Conservation (phyloP, 495 filamentous ascomycete species). For the Penicillium verhagenii region DNA sequence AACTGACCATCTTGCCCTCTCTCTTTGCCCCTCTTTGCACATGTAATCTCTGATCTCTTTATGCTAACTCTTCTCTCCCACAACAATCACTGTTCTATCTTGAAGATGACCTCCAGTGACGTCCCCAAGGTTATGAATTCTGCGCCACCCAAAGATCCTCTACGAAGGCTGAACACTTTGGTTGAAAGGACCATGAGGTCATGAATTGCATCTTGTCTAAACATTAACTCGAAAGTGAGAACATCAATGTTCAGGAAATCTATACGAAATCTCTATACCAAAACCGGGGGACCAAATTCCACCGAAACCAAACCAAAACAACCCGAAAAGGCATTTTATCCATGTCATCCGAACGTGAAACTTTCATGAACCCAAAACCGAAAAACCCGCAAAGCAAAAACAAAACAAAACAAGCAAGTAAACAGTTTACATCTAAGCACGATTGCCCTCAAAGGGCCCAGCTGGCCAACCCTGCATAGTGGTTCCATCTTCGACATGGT, state of each 20-base stretch:
- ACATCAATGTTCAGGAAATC: background rate
- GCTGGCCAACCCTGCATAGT: conserved; percentile 52
- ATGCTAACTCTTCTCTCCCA: no score
- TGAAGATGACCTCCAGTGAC: no score
- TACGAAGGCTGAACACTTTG: no score
- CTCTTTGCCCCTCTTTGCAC: no score
- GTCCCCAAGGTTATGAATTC: no score
- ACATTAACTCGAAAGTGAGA: background rate
- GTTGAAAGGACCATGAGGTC: background rate
- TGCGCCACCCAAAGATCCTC: no score
- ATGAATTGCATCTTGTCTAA: background rate
- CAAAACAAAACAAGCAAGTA: background rate
- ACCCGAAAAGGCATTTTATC: background rate
- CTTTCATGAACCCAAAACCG: background rate
- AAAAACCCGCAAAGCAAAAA: background rate
- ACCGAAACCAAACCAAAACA: background rate
- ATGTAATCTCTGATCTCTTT: no score
- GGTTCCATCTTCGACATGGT: conserved; percentile 39
- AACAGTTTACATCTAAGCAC: conserved; percentile 2
- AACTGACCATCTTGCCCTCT: no score
- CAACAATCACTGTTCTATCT: no score
- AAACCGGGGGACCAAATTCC: background rate
- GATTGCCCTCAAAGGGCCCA: conserved; percentile 29
- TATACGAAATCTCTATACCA: background rate
- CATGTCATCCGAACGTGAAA: background rate